These are phyloP conservation scores for Tilletia indica DNA, from an alignment of 1,284 basidiomycete species.

Conservation along the genomic window DNA sequence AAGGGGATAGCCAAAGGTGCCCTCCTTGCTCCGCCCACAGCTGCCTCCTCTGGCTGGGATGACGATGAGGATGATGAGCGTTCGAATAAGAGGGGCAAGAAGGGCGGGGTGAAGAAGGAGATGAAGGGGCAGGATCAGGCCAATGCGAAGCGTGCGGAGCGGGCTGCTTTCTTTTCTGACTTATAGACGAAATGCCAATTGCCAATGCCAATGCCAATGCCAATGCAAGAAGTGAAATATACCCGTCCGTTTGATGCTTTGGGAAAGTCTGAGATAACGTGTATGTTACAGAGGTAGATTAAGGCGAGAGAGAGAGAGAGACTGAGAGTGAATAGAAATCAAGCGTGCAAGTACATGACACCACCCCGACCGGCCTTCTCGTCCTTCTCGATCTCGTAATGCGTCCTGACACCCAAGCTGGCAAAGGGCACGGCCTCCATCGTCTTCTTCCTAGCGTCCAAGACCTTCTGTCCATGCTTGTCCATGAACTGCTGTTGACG, in stretches of 20 bases:
- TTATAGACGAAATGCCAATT: not conserved
- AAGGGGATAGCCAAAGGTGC: not conserved
- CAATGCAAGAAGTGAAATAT: too few species aligned
- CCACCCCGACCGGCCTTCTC: slow-evolving; percentile 31
- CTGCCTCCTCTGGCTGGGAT: not conserved
- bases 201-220: too few species aligned
- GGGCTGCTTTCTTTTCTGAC: slow-evolving; percentile 6
- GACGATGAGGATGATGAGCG: slow-evolving; percentile 5
- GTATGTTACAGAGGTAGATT: not conserved
- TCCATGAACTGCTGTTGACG: slow-evolving; percentile 31
- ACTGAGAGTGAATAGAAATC: not conserved
- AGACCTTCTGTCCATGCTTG: slow-evolving; percentile 31
- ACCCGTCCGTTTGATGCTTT: too few species aligned
- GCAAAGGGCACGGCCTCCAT: slow-evolving; percentile 38
- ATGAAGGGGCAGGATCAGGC: slow-evolving; percentile 6
- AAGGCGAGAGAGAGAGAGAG: not conserved
- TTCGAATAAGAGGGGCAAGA: not conserved
- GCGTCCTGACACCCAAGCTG: slow-evolving; percentile 39
- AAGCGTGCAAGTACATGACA: slow-evolving; percentile 11
- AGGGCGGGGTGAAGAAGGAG: slow-evolving; percentile 16
- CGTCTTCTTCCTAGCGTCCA: slow-evolving; percentile 25
- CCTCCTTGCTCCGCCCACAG: not conserved
- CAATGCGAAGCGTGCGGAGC: not conserved
- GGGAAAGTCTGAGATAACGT: too few species aligned
- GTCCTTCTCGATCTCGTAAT: slow-evolving; percentile 37